Evolutionary conservation across 371 early-diverging fungal species (phyloP).

Genomic region (Zychaea mexicana): DNA sequence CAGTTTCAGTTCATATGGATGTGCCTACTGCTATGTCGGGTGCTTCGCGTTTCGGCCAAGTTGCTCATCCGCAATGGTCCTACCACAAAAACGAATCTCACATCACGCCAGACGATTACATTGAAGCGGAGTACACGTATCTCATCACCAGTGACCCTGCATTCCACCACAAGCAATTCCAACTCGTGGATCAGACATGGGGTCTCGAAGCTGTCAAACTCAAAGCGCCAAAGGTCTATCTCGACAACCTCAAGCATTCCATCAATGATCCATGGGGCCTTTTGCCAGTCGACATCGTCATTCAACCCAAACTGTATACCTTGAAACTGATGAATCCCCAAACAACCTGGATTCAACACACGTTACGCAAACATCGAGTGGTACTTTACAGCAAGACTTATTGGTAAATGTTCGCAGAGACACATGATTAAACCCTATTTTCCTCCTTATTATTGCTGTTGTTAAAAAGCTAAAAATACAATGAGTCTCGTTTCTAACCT

Average conservation of each 20-base stretch:
- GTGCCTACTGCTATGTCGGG: slow-evolving; percentile 86
- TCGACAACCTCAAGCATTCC: slow-evolving; percentile 9
- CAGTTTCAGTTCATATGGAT: slow-evolving; percentile 78
- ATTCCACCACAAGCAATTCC: slow-evolving; percentile 39
- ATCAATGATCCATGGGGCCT: neutral
- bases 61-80: slow-evolving; percentile 47
- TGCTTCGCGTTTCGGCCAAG: slow-evolving; percentile 73
- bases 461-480: neutral
- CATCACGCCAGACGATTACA: slow-evolving; percentile 43
- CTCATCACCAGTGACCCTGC: slow-evolving; percentile 61
- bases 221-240: slow-evolving; percentile 12
- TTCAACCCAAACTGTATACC: slow-evolving; percentile 34
- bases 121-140: slow-evolving; percentile 65
- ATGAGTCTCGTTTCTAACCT: neutral
- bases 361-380: slow-evolving; percentile 47
- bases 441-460: neutral
- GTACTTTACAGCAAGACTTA: slow-evolving; percentile 67
- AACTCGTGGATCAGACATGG: slow-evolving; percentile 33
- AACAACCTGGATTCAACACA: slow-evolving; percentile 34
- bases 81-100: slow-evolving; percentile 72
- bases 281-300: slow-evolving; percentile 22
- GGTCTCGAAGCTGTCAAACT: slow-evolving; percentile 30
- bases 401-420: slow-evolving; percentile 36
- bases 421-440: neutral
- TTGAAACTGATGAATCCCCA: slow-evolving; percentile 34